These are phyloP conservation scores for Saprolegnia diclina DNA, from an alignment of 352 stramenopile genomes.

Conservation along the genomic window DNA sequence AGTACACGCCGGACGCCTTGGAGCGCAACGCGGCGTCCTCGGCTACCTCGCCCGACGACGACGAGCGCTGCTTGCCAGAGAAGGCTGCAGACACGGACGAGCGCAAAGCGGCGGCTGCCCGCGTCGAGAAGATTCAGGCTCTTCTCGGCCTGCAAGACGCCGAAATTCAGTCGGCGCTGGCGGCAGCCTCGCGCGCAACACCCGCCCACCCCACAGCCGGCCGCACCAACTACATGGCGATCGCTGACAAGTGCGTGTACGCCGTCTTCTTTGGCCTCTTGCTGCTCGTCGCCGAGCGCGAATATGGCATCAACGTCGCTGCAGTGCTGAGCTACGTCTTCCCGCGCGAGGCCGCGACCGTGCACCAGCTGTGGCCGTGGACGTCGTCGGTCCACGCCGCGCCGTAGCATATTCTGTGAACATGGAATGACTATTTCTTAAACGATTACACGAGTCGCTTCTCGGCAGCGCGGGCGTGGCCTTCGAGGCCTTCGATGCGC, in stretches of 20 bases:
- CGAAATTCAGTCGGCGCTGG: slow-evolving; percentile 39
- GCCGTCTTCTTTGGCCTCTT: slow-evolving; percentile 35
- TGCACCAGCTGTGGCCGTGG: slow-evolving; percentile 32
- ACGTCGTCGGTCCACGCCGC: slow-evolving; percentile 7
- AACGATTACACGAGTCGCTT: slow-evolving; percentile 60
- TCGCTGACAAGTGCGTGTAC: slow-evolving; percentile 46
- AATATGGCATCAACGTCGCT: slow-evolving; percentile 55
- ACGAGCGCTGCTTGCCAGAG: background rate
- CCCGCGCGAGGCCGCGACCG: slow-evolving; percentile 43
- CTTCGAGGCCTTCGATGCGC: slow-evolving; percentile 81
- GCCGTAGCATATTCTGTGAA: background rate
- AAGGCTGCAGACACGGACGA: slow-evolving; percentile 31
- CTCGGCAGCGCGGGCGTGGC: slow-evolving; percentile 72
- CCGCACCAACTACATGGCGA: slow-evolving; percentile 34
- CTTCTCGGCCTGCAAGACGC: slow-evolving; percentile 47
- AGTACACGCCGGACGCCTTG: slow-evolving; percentile 33
- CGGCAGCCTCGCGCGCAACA: slow-evolving; percentile 36
- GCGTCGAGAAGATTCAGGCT: slow-evolving; percentile 52
- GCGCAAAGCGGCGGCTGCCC: slow-evolving; percentile 36
- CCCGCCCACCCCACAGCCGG: slow-evolving; percentile 21
- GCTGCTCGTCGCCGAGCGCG: slow-evolving; percentile 39
- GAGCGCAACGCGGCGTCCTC: background rate
- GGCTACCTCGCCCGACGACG: background rate
- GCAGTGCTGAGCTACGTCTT: slow-evolving; percentile 38
- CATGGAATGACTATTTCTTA: background rate